Percentiles rank a stretch among this genome's conserved stretches.
These are phyloP conservation scores for Oryza longistaminata DNA, from an alignment of 176 grass and related monocot genomes.

Conservation along the genomic window DNA sequence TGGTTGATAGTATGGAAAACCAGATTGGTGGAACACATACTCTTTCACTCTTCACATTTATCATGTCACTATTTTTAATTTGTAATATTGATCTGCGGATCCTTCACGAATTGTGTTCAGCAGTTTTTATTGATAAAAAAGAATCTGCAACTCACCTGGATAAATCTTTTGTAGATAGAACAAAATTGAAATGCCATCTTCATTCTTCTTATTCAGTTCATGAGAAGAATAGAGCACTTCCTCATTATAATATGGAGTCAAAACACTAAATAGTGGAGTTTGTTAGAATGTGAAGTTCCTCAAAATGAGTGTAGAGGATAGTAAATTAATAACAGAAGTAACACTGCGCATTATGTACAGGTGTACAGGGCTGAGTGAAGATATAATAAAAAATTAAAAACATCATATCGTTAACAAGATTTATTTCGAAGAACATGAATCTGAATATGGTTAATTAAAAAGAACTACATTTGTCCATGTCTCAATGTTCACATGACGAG, in stretches of 20 bases:
- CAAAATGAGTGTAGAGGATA: conserved; percentile 14
- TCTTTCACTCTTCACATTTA: background rate
- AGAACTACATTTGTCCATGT: conserved; percentile 3
- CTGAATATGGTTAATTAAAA: conserved; percentile 15
- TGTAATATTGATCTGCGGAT: background rate
- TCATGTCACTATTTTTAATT: background rate
- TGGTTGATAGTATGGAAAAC: background rate
- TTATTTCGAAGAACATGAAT: background rate
- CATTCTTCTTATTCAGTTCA: conserved; percentile 69
- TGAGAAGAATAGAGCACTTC: conserved; percentile 73
- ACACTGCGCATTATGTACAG: background rate
- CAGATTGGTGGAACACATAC: background rate
- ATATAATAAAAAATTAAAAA: conserved; percentile 27
- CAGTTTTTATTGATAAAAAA: background rate
- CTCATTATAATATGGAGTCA: conserved; percentile 86
- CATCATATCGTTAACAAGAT: conserved; percentile 16
- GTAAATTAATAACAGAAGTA: conserved; percentile 3
- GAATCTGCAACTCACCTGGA: conserved; percentile 55
- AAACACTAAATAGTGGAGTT: conserved; percentile 47
- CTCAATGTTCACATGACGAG: background rate
- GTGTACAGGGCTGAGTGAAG: background rate
- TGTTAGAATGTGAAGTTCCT: conserved; percentile 31
- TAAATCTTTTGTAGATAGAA: conserved; percentile 82
- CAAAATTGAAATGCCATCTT: conserved; percentile 77
- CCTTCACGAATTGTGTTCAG: background rate